phyloP scores from a whole-genome alignment of 1,139 yeast genomes.

The Yarrowia galli region DNA sequence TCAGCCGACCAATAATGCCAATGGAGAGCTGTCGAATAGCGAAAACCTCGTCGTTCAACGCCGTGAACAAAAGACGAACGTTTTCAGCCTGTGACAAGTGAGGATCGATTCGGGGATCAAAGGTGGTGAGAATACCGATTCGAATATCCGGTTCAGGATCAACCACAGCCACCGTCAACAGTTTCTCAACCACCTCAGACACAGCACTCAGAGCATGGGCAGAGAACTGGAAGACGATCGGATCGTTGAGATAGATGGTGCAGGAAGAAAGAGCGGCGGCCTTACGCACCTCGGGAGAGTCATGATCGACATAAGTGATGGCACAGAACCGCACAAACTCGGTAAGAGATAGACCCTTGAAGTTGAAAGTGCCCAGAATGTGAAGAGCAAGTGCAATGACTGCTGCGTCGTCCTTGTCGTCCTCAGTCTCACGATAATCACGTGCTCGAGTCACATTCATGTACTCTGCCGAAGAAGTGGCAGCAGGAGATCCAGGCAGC shows the following conservation, averaged over 20 bases:
- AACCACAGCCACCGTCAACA: constrained; percentile 85
- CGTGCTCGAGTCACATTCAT: constrained; percentile 74
- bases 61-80: constrained; percentile 82
- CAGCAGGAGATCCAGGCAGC: constrained; percentile 89
- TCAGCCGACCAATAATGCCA: constrained; percentile 79
- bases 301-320: constrained; percentile 80
- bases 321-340: constrained; percentile 89
- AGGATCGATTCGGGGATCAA: constrained; percentile 82
- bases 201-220: constrained; percentile 85
- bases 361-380: constrained; percentile 77
- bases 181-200: constrained; percentile 79
- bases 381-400: constrained; percentile 71
- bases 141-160: constrained; percentile 89
- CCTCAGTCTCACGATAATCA: constrained; percentile 65
- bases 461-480: constrained; percentile 52
- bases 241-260: constrained; percentile 77
- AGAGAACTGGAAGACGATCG: constrained; percentile 85
- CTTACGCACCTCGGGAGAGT: constrained; percentile 77
- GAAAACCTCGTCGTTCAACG: constrained; percentile 89
- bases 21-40: constrained; percentile 83
- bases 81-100: constrained; percentile 94
- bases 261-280: constrained; percentile 88
- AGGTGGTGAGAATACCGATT: constrained; percentile 73
- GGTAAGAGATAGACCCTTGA: constrained; percentile 75
- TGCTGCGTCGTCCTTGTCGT: constrained; percentile 53